Conservation (phyloP, 257 asterid genomes). For the Apocynum venetum region DNA sequence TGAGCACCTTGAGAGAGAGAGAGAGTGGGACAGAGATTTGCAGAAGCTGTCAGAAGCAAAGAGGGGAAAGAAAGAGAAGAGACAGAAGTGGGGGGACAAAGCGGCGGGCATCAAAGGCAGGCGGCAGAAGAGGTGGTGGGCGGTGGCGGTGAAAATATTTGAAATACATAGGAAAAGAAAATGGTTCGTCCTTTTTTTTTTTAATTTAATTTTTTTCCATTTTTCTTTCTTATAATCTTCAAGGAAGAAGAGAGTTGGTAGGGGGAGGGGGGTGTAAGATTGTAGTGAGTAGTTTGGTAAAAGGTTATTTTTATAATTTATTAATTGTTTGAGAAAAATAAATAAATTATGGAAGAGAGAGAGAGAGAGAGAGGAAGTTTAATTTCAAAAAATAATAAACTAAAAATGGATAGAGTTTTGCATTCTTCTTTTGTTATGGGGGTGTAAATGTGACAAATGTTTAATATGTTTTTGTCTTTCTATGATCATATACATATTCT, state of each 20-base stretch:
- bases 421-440: constrained; percentile 30
- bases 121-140: constrained; percentile 5
- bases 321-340: constrained; percentile 47
- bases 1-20: constrained; percentile 17
- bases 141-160: constrained; percentile 30
- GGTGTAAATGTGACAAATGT: constrained; percentile 54
- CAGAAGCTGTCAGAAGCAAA: constrained; percentile 36
- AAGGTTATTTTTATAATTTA: constrained; percentile 41
- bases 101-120: constrained; percentile 18
- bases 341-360: constrained; percentile 26
- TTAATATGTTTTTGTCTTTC: constrained; percentile 19
- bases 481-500: constrained; percentile 6
- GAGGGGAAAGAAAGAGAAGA: neutral
- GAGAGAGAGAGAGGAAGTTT: constrained; percentile 22
- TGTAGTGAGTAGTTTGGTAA: constrained; percentile 16
- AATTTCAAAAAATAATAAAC: constrained; percentile 15
- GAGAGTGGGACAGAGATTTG: constrained; percentile 28
- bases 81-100: constrained; percentile 14
- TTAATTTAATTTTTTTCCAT: neutral
- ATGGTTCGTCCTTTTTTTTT: constrained; percentile 10
- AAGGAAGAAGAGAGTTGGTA: neutral
- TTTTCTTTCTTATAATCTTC: neutral
- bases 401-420: constrained; percentile 19
- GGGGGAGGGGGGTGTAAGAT: constrained; percentile 24
- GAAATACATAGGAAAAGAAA: constrained; percentile 7